phyloP scores from a whole-genome alignment of 768 basidiomycete species.

The Glaciozyma martinii region DNA sequence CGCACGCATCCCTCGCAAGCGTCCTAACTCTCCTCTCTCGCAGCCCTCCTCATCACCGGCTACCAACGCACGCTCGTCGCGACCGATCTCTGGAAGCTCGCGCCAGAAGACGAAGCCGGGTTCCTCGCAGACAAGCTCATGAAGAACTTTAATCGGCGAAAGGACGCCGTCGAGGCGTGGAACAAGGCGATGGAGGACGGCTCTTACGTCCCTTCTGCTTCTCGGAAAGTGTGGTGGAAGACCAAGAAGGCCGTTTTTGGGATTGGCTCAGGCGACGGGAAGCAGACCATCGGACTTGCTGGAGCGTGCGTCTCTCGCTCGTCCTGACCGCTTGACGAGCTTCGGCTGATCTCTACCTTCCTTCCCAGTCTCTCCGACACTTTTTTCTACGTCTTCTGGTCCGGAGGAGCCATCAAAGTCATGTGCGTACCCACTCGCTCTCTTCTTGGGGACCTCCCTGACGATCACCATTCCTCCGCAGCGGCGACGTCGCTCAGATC shows the following conservation, averaged over 20 bases:
- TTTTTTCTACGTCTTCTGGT: slow-evolving; percentile 71
- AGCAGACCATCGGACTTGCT: slow-evolving; percentile 49
- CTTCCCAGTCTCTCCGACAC: slow-evolving; percentile 42
- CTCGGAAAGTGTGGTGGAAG: slow-evolving; percentile 50
- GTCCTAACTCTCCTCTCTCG: slow-evolving; percentile 31
- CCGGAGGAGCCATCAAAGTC: slow-evolving; percentile 43
- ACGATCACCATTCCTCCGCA: slow-evolving; percentile 11
- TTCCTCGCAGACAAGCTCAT: slow-evolving; percentile 51
- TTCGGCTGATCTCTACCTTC: not conserved
- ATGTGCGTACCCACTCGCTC: slow-evolving; percentile 35
- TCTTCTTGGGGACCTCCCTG: not conserved
- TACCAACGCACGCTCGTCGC: slow-evolving; percentile 66
- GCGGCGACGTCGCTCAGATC: slow-evolving; percentile 64
- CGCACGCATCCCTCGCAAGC: not conserved
- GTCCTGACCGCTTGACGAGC: not conserved
- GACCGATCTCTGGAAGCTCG: slow-evolving; percentile 64
- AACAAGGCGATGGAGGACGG: slow-evolving; percentile 62
- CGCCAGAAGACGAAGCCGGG: slow-evolving; percentile 47
- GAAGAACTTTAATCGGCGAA: slow-evolving; percentile 49
- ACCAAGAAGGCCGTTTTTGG: slow-evolving; percentile 49
- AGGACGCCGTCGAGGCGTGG: slow-evolving; percentile 52
- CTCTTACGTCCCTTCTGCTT: slow-evolving; percentile 50
- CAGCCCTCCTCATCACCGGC: slow-evolving; percentile 47
- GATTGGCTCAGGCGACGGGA: slow-evolving; percentile 47
- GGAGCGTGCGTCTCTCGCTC: slow-evolving; percentile 1